A percentile compares a stretch with the other conserved stretches of the same genome.
Evolutionary conservation across 2,329 filamentous ascomycete species (phyloP).

Genomic region (Penicillium sp.): DNA sequence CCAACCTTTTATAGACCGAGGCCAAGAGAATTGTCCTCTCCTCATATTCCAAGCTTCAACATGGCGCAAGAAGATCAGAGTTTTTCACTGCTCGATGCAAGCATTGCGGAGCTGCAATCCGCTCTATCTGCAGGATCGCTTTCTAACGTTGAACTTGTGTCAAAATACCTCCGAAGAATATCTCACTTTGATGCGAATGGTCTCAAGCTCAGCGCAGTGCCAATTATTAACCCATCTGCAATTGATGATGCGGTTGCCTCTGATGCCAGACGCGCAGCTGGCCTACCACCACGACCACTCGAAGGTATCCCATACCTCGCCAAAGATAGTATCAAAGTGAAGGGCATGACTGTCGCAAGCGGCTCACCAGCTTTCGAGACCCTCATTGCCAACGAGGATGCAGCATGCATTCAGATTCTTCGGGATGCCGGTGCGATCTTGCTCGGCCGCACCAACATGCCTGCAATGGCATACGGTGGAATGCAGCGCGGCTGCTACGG

Average conservation of each 20-base stretch:
- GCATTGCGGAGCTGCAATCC: constrained; percentile 46
- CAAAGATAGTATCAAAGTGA: constrained; percentile 60
- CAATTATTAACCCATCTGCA: constrained; percentile 49
- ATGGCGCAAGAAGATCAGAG: constrained; percentile 12
- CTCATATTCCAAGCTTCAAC: neutral
- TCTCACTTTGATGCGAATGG: constrained; percentile 49
- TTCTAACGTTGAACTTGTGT: constrained; percentile 50
- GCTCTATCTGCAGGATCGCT: constrained; percentile 45
- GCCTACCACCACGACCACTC: constrained; percentile 41
- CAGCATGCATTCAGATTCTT: constrained; percentile 52
- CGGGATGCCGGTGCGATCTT: constrained; percentile 54
- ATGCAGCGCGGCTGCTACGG: constrained; percentile 61
- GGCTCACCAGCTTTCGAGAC: constrained; percentile 58
- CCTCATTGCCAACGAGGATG: constrained; percentile 55
- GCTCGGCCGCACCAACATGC: constrained; percentile 62
- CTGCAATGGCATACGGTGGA: constrained; percentile 60
- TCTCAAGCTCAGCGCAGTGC: constrained; percentile 50
- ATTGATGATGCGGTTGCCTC: constrained; percentile 53
- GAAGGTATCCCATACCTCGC: constrained; percentile 62
- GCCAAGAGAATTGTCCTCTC: neutral
- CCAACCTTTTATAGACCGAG: neutral
- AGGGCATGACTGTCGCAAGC: constrained; percentile 55
- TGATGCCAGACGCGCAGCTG: constrained; percentile 47
- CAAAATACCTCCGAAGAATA: constrained; percentile 52
- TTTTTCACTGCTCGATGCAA: constrained; percentile 49